phyloP scores from a whole-genome alignment of 495 filamentous ascomycete species.

The Podospora fimiseda region DNA sequence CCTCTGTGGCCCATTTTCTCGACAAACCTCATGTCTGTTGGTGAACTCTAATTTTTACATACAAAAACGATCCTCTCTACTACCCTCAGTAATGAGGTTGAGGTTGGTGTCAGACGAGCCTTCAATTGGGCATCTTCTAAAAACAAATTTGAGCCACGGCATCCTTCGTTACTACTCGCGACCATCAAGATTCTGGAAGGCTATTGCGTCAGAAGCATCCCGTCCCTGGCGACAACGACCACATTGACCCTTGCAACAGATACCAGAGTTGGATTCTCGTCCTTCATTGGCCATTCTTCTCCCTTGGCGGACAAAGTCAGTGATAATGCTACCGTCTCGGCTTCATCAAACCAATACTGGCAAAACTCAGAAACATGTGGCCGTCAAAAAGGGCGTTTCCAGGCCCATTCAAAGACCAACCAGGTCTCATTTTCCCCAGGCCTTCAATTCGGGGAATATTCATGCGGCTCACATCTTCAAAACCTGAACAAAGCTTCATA shows the following conservation, averaged over 20 bases:
- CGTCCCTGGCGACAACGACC: constrained; percentile 6
- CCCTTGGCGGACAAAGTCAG: background rate
- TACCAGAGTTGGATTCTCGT: background rate
- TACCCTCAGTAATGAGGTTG: too few relatives aligned
- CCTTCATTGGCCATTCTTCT: background rate
- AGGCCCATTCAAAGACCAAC: background rate
- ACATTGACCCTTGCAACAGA: too few relatives aligned
- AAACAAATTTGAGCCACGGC: background rate
- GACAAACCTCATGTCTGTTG: too few relatives aligned
- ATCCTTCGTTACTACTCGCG: too few relatives aligned
- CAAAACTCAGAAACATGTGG: background rate
- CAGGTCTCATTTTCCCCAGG: background rate
- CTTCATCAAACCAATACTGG: background rate
- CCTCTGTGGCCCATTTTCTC: background rate
- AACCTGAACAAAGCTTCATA: background rate
- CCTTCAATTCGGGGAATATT: background rate
- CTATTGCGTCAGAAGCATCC: constrained; percentile 14
- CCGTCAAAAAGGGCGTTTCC: too few relatives aligned
- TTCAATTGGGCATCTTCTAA: too few relatives aligned
- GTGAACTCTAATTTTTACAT: too few relatives aligned
- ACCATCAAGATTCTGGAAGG: constrained; percentile 9
- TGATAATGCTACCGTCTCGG: background rate
- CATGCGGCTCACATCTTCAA: background rate
- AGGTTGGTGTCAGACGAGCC: too few relatives aligned
- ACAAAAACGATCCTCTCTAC: too few relatives aligned